phyloP scores from a whole-genome alignment of 176 grass and related monocot genomes.

The Oryza nivara region DNA sequence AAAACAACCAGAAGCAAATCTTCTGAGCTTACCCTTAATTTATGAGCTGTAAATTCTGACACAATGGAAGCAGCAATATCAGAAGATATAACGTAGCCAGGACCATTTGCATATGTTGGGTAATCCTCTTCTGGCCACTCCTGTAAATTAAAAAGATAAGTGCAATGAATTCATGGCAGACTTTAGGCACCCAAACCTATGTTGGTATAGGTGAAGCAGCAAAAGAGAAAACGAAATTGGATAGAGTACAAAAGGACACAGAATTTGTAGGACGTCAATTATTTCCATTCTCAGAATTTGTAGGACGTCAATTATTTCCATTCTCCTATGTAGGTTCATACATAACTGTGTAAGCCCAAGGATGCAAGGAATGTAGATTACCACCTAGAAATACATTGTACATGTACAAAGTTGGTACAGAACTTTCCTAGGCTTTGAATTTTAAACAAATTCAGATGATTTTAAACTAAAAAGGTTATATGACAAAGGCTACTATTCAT shows the following conservation, averaged over 20 bases:
- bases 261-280: not conserved
- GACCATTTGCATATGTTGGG: conserved; percentile 95
- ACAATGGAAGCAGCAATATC: conserved; percentile 81
- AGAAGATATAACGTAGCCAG: conserved; percentile 92
- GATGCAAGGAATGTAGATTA: not conserved
- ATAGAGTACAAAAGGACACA: conserved; percentile 5
- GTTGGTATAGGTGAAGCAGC: not conserved
- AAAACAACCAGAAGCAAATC: conserved; percentile 20
- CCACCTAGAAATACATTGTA: not conserved
- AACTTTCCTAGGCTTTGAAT: not conserved
- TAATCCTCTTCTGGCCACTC: conserved; percentile 98
- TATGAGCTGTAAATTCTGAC: conserved; percentile 73
- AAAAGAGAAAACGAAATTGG: not conserved
- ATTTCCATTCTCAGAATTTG: not conserved
- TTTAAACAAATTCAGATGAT: conserved; percentile 1
- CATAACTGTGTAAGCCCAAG: not conserved
- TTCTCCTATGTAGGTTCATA: not conserved
- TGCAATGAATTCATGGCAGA: conserved; percentile 25
- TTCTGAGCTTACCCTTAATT: conserved; percentile 79
- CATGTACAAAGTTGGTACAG: not conserved
- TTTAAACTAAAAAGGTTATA: not conserved
- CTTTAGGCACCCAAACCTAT: not conserved
- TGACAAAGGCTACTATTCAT: not conserved
- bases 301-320: conserved; percentile 10
- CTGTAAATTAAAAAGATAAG: conserved; percentile 52